These are phyloP conservation scores for Inonotus hispidus DNA, from an alignment of 1,284 basidiomycete species.

Conservation along the genomic window DNA sequence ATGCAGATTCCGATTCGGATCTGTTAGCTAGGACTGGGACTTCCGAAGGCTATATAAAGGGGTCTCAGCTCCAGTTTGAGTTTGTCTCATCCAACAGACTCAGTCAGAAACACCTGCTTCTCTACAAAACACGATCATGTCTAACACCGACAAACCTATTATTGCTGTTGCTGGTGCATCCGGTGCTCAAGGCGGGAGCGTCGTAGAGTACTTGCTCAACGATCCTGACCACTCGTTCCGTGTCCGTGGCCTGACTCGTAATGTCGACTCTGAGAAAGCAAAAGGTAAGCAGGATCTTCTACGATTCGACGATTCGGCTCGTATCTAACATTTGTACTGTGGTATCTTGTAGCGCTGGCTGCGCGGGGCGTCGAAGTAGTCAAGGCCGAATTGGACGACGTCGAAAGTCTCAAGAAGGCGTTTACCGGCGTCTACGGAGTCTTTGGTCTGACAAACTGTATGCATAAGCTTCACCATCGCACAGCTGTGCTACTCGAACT, in stretches of 20 bases:
- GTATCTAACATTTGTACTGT: not conserved
- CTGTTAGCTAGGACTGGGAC: too few relatives aligned
- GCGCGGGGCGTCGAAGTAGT: conserved; percentile 25
- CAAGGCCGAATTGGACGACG: conserved; percentile 23
- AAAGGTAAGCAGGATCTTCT: conserved; percentile 12
- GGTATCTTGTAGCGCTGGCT: conserved; percentile 10
- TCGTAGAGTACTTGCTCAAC: conserved; percentile 15
- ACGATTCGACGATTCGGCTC: too few relatives aligned
- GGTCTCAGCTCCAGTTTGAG: not conserved
- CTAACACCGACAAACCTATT: conserved; percentile 10
- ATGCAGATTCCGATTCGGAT: not conserved
- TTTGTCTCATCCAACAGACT: too few relatives aligned
- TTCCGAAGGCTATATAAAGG: not conserved
- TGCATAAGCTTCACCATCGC: not conserved
- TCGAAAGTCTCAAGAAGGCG: conserved; percentile 19
- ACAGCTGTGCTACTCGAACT: not conserved
- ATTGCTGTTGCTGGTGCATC: conserved; percentile 17
- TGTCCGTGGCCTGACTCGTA: conserved; percentile 20
- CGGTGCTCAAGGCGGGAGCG: conserved; percentile 18
- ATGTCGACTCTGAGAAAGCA: conserved; percentile 18
- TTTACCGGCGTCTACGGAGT: conserved; percentile 28
- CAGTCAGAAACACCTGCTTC: not conserved
- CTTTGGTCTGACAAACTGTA: conserved; percentile 29
- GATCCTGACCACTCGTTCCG: conserved; percentile 15
- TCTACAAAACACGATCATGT: not conserved